A percentile compares a stretch with the other conserved stretches of the same genome.
Conservation (phyloP, 768 basidiomycete species). For the Crassisporium funariophilum region DNA sequence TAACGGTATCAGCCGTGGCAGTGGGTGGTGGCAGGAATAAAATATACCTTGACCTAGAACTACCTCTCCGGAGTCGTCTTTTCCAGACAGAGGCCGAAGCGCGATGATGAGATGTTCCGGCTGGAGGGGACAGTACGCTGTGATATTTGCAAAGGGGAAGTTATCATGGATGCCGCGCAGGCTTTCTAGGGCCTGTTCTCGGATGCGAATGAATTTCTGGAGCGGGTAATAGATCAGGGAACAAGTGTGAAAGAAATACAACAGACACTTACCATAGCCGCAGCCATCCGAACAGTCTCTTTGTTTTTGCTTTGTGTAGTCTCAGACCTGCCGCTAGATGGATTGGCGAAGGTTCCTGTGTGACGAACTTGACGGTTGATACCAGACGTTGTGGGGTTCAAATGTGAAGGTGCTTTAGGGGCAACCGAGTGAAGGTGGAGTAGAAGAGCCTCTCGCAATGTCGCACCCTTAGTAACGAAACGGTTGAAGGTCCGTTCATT, state of each 20-base stretch:
- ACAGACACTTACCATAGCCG: background rate
- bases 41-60: background rate
- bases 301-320: background rate
- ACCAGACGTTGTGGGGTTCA: background rate
- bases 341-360: background rate
- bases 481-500: conserved; percentile 1
- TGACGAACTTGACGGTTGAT: background rate
- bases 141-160: background rate
- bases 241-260: background rate
- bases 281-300: background rate
- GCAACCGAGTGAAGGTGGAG: background rate
- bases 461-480: background rate
- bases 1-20: background rate
- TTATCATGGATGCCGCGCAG: background rate
- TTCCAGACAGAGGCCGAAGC: background rate
- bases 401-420: background rate
- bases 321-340: background rate
- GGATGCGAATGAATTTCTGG: background rate
- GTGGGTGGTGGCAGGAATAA: background rate
- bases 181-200: background rate
- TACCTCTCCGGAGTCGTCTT: background rate
- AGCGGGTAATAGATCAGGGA: background rate
- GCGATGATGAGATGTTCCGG: background rate
- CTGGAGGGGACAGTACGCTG: background rate
- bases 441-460: background rate